Percentiles rank a stretch among this genome's conserved stretches.
Conservation (phyloP, 202 grass and related monocot species). For the Musa balbisiana region DNA sequence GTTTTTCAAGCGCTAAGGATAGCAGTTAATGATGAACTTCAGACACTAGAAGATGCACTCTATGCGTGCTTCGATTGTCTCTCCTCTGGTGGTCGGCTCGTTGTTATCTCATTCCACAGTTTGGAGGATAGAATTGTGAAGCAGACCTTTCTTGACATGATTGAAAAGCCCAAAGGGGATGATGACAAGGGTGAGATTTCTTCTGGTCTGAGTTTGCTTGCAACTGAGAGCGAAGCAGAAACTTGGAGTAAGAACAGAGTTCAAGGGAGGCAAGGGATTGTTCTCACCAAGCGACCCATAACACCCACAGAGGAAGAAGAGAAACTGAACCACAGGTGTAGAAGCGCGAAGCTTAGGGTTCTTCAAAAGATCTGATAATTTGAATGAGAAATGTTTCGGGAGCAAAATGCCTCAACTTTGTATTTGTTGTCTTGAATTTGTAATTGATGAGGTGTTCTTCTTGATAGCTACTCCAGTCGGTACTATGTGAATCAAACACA, state of each 20-base stretch:
- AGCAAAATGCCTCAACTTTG: too few species aligned
- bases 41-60: slow-evolving; percentile 57
- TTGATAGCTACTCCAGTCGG: too few species aligned
- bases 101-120: slow-evolving; percentile 90
- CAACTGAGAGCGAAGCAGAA: background rate
- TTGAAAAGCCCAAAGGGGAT: slow-evolving; percentile 29
- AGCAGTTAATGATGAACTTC: slow-evolving; percentile 83
- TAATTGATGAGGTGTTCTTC: too few species aligned
- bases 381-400: background rate
- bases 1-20: slow-evolving; percentile 71
- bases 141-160: slow-evolving; percentile 72
- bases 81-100: slow-evolving; percentile 30
- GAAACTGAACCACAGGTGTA: slow-evolving; percentile 77
- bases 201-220: background rate
- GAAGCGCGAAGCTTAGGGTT: slow-evolving; percentile 91
- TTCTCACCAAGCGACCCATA: slow-evolving; percentile 82
- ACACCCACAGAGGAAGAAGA: slow-evolving; percentile 78
- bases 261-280: slow-evolving; percentile 46
- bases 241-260: slow-evolving; percentile 30
- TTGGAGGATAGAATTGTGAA: slow-evolving; percentile 94
- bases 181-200: slow-evolving; percentile 15
- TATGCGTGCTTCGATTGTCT: slow-evolving; percentile 61
- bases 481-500: too few species aligned
- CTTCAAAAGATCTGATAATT: slow-evolving; percentile 46
- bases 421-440: too few species aligned